Evolutionary conservation across 192 early-diverging fungal genomes (phyloP).

Genomic region (Podila horticola): DNA sequence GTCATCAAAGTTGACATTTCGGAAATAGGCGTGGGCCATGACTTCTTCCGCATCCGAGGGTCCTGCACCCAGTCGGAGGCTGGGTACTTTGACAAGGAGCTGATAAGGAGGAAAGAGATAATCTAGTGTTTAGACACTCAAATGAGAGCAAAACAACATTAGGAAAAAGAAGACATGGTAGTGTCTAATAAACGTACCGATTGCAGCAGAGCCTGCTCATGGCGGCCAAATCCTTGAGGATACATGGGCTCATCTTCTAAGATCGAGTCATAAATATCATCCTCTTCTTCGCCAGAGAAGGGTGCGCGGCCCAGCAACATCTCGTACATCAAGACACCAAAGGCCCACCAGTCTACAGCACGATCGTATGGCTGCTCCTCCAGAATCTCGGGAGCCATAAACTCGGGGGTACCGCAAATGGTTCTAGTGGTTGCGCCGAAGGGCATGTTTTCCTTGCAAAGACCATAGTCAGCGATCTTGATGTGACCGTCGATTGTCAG

Average conservation of each 20-base stretch:
- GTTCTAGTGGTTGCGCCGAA: constrained; percentile 89
- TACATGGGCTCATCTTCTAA: constrained; percentile 95
- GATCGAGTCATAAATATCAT: constrained; percentile 98
- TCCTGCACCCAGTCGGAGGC: constrained; percentile 69
- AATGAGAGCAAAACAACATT: neutral
- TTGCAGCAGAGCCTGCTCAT: constrained; percentile 59
- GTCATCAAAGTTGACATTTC: constrained; percentile 81
- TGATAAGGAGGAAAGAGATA: constrained; percentile 8
- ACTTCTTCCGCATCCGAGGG: constrained; percentile 72
- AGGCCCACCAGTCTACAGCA: constrained; percentile 99
- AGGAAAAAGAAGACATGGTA: neutral
- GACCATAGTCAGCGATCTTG: constrained; percentile 98
- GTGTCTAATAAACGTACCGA: constrained; percentile 34
- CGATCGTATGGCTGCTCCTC: constrained; percentile 93
- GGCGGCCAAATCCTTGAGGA: constrained; percentile 63
- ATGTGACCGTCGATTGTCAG: constrained; percentile 94
- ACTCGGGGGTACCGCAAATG: constrained; percentile 99
- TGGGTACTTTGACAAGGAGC: constrained; percentile 67
- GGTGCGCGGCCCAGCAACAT: constrained; percentile 94
- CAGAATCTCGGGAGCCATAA: constrained; percentile 99
- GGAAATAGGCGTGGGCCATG: constrained; percentile 82
- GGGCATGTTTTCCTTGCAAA: constrained; percentile 97
- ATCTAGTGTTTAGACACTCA: neutral
- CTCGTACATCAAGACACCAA: constrained; percentile 86
- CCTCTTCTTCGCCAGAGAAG: constrained; percentile 96